Percentiles rank a stretch among this genome's conserved stretches.
Conservation (phyloP, 2,329 filamentous ascomycete species). For the Rhynchosporium agropyri region DNA sequence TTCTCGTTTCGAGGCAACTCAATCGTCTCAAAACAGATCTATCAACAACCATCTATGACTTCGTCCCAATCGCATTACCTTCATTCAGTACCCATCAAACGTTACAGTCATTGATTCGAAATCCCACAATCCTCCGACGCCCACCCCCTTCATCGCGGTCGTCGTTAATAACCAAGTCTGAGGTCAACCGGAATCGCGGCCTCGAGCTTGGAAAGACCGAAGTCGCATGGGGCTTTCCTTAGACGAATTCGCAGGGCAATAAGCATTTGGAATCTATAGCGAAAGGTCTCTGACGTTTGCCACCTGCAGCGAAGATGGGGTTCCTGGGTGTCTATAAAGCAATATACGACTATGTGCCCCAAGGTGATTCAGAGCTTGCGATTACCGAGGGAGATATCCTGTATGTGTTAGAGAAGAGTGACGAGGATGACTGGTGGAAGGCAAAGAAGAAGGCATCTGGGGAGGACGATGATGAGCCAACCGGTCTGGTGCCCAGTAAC, state of each 20-base stretch:
- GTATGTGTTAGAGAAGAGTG: conserved; percentile 74
- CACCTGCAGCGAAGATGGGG: conserved; percentile 61
- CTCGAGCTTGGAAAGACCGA: conserved; percentile 34
- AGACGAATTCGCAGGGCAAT: conserved; percentile 34
- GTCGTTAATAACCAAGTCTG: conserved; percentile 4
- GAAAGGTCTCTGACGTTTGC: conserved; percentile 25
- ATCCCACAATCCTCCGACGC: background rate
- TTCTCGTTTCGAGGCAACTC: conserved; percentile 7
- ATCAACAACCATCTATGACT: conserved; percentile 15
- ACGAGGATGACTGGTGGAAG: conserved; percentile 83
- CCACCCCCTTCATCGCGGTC: conserved; percentile 6
- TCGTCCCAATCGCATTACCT: conserved; percentile 7
- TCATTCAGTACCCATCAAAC: conserved; percentile 3
- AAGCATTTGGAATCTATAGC: conserved; percentile 31
- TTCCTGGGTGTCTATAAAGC: conserved; percentile 91
- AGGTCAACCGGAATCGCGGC: conserved; percentile 27
- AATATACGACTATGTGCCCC: conserved; percentile 89
- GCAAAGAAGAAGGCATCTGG: conserved; percentile 47
- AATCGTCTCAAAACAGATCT: conserved; percentile 19
- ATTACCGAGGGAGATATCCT: conserved; percentile 86
- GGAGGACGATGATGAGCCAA: conserved; percentile 44
- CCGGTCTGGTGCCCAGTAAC: conserved; percentile 75
- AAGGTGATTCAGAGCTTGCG: conserved; percentile 81
- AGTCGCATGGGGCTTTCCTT: conserved; percentile 37
- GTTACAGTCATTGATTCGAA: background rate